Base-by-base conservation (phyloP, 106 monocot genomes). In the Phalaenopsis aphrodite region DNA sequence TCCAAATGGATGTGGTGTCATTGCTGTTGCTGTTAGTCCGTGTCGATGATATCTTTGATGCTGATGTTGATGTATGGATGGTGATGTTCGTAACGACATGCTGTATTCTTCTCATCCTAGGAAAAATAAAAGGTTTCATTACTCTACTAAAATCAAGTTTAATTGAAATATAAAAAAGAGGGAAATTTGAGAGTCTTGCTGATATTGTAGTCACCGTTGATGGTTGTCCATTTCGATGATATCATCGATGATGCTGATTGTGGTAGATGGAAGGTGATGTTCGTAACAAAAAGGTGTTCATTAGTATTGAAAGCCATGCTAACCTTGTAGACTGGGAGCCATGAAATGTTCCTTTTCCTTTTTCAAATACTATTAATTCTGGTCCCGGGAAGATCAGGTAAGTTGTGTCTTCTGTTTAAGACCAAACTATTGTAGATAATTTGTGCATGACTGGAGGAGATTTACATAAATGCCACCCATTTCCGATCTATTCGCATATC, bases 21-120 rank as follows among this genome's bases (percentile, higher is more conserved):
- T 74, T 74, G 74, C 41, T 42, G 76, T 76, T 76, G 76, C 76
- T 76, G 76, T 76, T 76, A 24, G 76, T 49, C n/a, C 46, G 49
- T 15, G 47, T 42, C 48, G 76, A 76, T 76, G 76, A 76, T 76
- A 49, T 76, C 49, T n/a, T 49, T 76, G 76, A 76, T 76, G 76
- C 76, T 76, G 76, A 49, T 49, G 49, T 19, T 76, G 76, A 69
- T 69, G 39, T 76, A 23, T 49, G 3, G 76, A 76, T 76, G 76
- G 11, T 47, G 47, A 76, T 76, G 76, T 76, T 49, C 74, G 42
- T 74, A 42, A 18, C 12, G 14, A 12, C 52, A 14, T 52, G 52
- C 24, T 52, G 36, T 71, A 15, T 39, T 71, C 24, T 9, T 71
- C 74, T 42, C 74, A 74, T 43, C 19, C 74, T 74, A 74, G 74